Base-by-base conservation (phyloP, 1,284 basidiomycete species). In the Trichosporon coremiiforme region DNA sequence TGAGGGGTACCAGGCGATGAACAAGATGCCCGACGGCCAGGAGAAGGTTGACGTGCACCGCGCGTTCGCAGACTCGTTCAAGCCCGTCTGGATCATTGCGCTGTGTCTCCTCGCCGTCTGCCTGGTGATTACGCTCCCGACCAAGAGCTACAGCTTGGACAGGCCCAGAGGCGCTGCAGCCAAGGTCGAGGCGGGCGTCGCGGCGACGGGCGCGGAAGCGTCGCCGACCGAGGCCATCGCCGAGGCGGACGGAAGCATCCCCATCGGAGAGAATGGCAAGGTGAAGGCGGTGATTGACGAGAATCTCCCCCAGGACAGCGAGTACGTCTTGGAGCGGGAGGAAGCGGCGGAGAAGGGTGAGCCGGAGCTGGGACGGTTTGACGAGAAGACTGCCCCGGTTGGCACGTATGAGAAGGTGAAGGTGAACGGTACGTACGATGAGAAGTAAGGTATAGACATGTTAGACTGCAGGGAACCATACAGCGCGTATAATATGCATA, bases 41-140 rank as follows among this genome's bases (percentile, higher is more conserved):
- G 71, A 70, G 10, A 73, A 74, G 60, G 60, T 57, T 53, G 67
- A 65, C 1, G 75, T 82, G 2, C 68, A 82, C 25, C 67, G 36
- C 2, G 82, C 80, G 3, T 82, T 83, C 55, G 78, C 81, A 6
- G 74, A 82, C 71, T 72, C 74, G 0, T 74, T 81, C 69, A 71
- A 75, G 70, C 73, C 73, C 9, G 50, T 68, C 38, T 71, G 73
- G 70, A 20, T 71, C 31, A 45, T 68, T 8, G 29, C 35, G 10
- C 35, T 71, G 0, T 35, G 17, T 3, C 53, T 74, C 8, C 65
- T 71, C 4, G 60, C 45, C 13, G 57, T 55, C 6, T 68, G 66
- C 7, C 66, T 74, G 4, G 29, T 68, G 6, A 63, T 72, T 38
- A 72, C 73, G 0, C 31, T 74, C 9, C 69, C 68, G 17, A 74